Base-by-base conservation (phyloP, 1,284 basidiomycete genomes). In the Austroboletus novae-zelandiae region DNA sequence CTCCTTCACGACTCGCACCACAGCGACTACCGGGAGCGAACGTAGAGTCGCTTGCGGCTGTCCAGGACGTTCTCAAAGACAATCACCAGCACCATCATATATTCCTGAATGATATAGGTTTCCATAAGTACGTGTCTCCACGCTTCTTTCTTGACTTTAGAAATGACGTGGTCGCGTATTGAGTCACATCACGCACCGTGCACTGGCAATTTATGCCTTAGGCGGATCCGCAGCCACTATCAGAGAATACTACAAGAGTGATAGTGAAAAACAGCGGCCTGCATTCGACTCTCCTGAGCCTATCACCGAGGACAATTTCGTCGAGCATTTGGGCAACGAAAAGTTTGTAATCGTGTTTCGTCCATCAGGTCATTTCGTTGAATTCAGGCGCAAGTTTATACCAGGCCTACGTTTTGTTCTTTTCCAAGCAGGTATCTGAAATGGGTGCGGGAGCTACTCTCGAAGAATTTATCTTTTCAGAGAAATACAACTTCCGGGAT, bases 401-500 rank as follows among this genome's bases (percentile, higher is more conserved):
- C 57, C 64, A 72, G 10, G 75, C 74, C 1, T 88, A 86, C 56
- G 57, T 82, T 25, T 52, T 67, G 9, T 87, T 84, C 66, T 87
- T 86, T 68, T 67, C 68, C 9, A 61, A 71, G 1, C 61, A 71
- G 10, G 59, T 86, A 10, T 60, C 73, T 31, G 65, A 73, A 18
- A 70, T 75, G 17, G 77, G 78, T 4, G 62, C 73, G 2, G 56
- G 65, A 2, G 59, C 65, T 1, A 71, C 73, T 0, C 48, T 88
- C 5, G 79, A 86, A 53, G 72, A 80, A 39, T 84, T 76, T 52
- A 53, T 88, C 9, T 84, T 88, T 58, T 78, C 81, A 2, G 58
- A 68, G 4, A 68, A 74, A 39, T 75, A 73, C 29, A 86, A 86
- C 57, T 71, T 74, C 54, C 55, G 36, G 39, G 2, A 52, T 17